Percentiles rank a stretch among this genome's conserved stretches.
Conservation (phyloP, 73 alveolate genomes). For the Uronychia binucleata region DNA sequence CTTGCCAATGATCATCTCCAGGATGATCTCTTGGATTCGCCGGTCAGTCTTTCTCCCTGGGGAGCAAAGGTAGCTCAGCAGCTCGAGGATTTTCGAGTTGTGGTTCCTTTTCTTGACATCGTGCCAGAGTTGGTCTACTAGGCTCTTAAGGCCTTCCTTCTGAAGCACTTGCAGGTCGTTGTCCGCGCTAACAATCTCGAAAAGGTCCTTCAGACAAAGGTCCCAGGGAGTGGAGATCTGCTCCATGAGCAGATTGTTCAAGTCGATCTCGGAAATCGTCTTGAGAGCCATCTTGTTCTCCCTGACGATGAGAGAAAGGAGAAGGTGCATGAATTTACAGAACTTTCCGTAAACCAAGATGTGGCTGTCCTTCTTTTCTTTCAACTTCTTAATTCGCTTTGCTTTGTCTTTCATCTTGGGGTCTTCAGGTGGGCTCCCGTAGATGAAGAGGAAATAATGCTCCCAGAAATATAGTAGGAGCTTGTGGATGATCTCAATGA, state of each 20-base stretch:
- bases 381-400: neutral
- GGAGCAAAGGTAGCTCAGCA: neutral
- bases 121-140: neutral
- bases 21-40: slow-evolving; percentile 6
- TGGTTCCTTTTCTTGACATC: slow-evolving; percentile 5
- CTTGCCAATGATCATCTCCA: slow-evolving; percentile 7
- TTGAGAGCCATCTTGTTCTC: neutral
- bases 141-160: neutral
- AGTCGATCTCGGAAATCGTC: neutral
- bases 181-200: neutral
- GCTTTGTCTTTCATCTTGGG: neutral
- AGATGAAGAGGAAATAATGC: neutral
- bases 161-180: neutral
- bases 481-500: slow-evolving; percentile 6
- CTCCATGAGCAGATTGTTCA: neutral
- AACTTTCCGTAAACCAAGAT: neutral
- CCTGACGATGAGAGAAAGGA: neutral
- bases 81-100: neutral
- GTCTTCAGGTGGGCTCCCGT: neutral
- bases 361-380: neutral
- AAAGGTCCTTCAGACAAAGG: slow-evolving; percentile 1
- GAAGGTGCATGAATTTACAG: neutral
- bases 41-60: slow-evolving; percentile 17
- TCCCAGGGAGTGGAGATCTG: slow-evolving; percentile 13
- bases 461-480: neutral